phyloP scores from a whole-genome alignment of 371 early-diverging fungal species.

The Mucor sp. region DNA sequence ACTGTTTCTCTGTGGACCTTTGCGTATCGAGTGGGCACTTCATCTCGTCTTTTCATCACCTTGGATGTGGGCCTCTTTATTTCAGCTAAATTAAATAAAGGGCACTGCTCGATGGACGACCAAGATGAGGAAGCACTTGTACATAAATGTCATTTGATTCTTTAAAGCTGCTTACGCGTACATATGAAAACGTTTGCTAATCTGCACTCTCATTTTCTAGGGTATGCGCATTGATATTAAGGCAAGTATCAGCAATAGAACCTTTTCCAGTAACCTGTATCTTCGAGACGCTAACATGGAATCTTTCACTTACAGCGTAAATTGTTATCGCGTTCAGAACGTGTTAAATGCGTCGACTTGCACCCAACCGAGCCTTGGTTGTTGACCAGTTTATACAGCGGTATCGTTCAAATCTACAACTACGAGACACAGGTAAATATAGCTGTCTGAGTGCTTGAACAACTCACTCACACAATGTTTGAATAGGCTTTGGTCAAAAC shows the following conservation, averaged over 20 bases:
- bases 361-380: conserved; percentile 99
- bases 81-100: background rate
- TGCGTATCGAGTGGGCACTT: background rate
- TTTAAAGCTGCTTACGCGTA: background rate
- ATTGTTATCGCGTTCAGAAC: conserved; percentile 87
- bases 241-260: conserved; percentile 27
- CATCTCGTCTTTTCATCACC: background rate
- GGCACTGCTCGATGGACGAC: background rate
- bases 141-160: background rate
- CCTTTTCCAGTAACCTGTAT: background rate
- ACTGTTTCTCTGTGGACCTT: background rate
- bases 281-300: background rate
- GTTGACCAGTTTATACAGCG: conserved; percentile 96
- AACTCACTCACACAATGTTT: background rate
- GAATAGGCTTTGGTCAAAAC: conserved; percentile 90
- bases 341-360: conserved; percentile 98
- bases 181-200: background rate
- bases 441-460: background rate
- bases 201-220: conserved; percentile 25
- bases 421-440: conserved; percentile 92
- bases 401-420: conserved; percentile 98
- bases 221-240: conserved; percentile 72
- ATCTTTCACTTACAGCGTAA: conserved; percentile 50
- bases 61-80: background rate
- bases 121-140: background rate